Evolutionary conservation across 1,284 basidiomycete genomes (phyloP), one percentile per base, ranked within the genome.

Genomic region (Sphaerobolus stellatus): DNA sequence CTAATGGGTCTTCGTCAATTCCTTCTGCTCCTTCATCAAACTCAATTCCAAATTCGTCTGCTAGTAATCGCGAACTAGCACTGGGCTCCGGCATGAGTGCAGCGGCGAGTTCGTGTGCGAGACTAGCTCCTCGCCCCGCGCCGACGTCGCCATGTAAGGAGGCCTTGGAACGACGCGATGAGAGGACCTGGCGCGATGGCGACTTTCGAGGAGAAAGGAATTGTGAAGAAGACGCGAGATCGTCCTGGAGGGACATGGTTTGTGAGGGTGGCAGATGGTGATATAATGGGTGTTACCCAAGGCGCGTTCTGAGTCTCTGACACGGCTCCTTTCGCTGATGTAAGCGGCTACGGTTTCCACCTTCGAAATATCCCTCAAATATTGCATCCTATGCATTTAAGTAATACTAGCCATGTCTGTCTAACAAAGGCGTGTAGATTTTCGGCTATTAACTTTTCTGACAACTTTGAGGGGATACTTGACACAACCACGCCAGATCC

Each of bases 11-110:
- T 53, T 80, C 80, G 65, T 87, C 88, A 58, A 88, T 89, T 36
- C 86, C 88, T 70, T 91, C 88, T 30, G 87, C 87, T 29, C 86
- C 89, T 65, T 90, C 89, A 58, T 92, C 89, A 61, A 88, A 91
- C 65, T 92, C 90, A 58, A 92, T 86, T 9, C 89, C 89, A 61
- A 92, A 88, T 68, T 92, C 90, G 66, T 91, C 89, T 22, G 88
- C 87, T 9, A 92, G 75, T 43, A 90, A 67, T 67, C 82, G 86
- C 14, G 88, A 90, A 41, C 86, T 80, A 31, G 80, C 76, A 54
- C 78, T 85, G 0, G 89, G 90, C 69, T 91, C 89, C 30, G 89
- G 89, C 81, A 91, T 88, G 48, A 92, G 76, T 20, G 89, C 89
- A 28, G 84, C 81, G 6, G 90, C 89, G 33, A 92, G 79, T 64